A percentile compares a stretch with the other conserved stretches of the same genome.
Evolutionary conservation across 805 yeast genomes (phyloP).

Genomic region (Candida boidinii): DNA sequence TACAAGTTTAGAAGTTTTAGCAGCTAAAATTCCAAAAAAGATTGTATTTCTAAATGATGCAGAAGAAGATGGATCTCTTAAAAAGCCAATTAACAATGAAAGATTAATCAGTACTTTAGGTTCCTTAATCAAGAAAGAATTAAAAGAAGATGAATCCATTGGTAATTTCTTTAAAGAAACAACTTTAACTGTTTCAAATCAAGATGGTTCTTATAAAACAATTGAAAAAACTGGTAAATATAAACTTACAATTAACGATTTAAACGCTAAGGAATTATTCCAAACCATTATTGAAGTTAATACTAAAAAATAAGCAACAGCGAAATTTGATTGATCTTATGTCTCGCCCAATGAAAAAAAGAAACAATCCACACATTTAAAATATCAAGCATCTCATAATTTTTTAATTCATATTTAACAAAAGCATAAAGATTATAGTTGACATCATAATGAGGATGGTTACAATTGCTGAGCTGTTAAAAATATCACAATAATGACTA

Average conservation of each 20-base stretch:
- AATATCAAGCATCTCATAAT: too few species aligned
- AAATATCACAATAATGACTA: too few species aligned
- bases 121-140: conserved; percentile 2
- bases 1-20: conserved; percentile 12
- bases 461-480: too few species aligned
- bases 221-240: conserved; percentile 16
- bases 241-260: conserved; percentile 8
- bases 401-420: too few species aligned
- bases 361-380: too few species aligned
- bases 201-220: conserved; percentile 8
- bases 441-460: too few species aligned
- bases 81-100: background rate
- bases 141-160: conserved; percentile 8
- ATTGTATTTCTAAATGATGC: conserved; percentile 18
- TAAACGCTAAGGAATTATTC: conserved; percentile 13
- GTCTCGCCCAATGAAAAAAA: too few species aligned
- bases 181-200: conserved; percentile 10
- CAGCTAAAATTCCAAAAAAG: conserved; percentile 18
- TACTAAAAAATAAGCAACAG: too few species aligned
- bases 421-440: too few species aligned
- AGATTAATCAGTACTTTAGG: background rate
- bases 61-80: conserved; percentile 3
- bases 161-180: conserved; percentile 14
- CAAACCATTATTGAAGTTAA: too few species aligned
- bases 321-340: too few species aligned